Conservation (phyloP, 495 filamentous ascomycete species). For the Echria macrotheca region DNA sequence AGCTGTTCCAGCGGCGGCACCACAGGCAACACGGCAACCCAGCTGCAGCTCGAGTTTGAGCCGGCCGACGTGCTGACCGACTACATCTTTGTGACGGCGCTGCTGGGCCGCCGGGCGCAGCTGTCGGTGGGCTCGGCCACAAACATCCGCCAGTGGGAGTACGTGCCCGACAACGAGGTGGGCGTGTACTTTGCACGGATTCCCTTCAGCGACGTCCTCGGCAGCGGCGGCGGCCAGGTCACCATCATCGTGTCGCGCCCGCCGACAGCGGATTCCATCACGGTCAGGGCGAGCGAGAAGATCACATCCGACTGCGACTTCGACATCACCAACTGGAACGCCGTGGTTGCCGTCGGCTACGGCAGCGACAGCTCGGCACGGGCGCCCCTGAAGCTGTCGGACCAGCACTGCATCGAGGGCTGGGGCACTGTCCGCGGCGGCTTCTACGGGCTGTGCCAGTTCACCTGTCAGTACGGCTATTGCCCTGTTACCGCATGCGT, state of each 20-base stretch:
- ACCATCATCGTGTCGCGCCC: constrained; percentile 19
- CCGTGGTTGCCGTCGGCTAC: not conserved
- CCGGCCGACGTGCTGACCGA: constrained; percentile 23
- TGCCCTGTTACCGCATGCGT: not conserved
- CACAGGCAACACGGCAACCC: constrained; percentile 25
- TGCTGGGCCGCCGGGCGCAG: constrained; percentile 34
- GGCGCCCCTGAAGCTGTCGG: not conserved
- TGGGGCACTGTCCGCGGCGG: not conserved
- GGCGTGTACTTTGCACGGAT: too few relatives aligned
- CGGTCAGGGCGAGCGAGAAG: not conserved
- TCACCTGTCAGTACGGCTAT: not conserved
- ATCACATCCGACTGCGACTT: too few relatives aligned
- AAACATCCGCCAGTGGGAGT: constrained; percentile 30
- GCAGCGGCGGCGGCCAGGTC: constrained; percentile 46
- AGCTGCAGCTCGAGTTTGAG: constrained; percentile 4
- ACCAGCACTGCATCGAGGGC: constrained; percentile 5
- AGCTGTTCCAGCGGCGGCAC: constrained; percentile 23
- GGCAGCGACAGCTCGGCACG: not conserved
- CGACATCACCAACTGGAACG: constrained; percentile 3
- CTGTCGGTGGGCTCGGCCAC: constrained; percentile 43
- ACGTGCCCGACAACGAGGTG: constrained; percentile 24
- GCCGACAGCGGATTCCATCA: not conserved
- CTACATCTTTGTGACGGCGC: constrained; percentile 34
- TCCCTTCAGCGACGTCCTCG: constrained; percentile 37
- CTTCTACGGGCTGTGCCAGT: not conserved